Base-by-base conservation (phyloP, 345 rosid species). In the Rubroshorea leprosula region DNA sequence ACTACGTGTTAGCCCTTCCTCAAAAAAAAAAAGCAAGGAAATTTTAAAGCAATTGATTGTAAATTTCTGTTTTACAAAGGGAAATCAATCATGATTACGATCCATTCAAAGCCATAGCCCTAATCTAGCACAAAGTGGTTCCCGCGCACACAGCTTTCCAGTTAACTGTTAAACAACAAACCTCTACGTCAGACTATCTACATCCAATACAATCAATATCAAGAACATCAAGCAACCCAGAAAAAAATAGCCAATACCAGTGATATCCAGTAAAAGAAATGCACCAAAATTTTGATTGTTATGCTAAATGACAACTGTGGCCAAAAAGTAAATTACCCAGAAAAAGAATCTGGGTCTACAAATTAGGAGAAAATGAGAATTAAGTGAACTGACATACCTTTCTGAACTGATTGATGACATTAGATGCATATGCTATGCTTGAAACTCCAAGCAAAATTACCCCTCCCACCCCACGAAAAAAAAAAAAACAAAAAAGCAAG, bases 371-470 rank as follows among this genome's bases (percentile, higher is more conserved):
- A 24, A 18, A 6, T 1, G 35, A n/a, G 17, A 20, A 53, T 19
- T 4, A 22, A 39, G 57, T 14, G 6, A 59, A 12, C 26, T 62
- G 44, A 50, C 16, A 2, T 69, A 74, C 90, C 85, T 81, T 81
- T 22, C 67, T 84, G 19, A 85, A 79, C 61, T 77, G 87, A 65
- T 48, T 77, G 83, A 84, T 74, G 68, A 81, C 54, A 38, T 67
- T 85, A 46, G 79, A 77, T 26, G 83, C 87, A 65, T 73, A 84
- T 54, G 78, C 74, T 87, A 84, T 81, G 71, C 16, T 22, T 35
- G 1, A 2, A 44, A 56, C 62, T 41, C 52, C 60, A 60, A 52
- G 22, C 31, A n/a, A 56, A 62, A 55, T 21, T 24, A 27, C 31
- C 53, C 23, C 0, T 1, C 12, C n/a, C n/a, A n/a, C n/a, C n/a